Percentiles rank a stretch among this genome's conserved stretches.
Conservation (phyloP, 805 yeast genomes). For the Kazachstania taianensis region DNA sequence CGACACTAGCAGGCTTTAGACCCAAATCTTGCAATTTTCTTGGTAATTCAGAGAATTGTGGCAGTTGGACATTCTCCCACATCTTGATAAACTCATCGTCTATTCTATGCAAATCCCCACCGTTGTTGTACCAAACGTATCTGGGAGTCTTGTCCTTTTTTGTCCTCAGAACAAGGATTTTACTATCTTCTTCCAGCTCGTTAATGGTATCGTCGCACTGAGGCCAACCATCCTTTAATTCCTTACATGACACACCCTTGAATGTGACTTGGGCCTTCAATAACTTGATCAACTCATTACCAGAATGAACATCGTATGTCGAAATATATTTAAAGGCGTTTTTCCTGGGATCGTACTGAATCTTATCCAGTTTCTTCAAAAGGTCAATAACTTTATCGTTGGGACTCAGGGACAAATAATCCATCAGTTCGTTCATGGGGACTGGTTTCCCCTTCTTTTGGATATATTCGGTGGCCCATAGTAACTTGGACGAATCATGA, state of each 20-base stretch:
- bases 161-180: constrained; percentile 74
- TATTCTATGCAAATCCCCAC: constrained; percentile 52
- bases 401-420: constrained; percentile 47
- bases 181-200: constrained; percentile 65
- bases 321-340: constrained; percentile 79
- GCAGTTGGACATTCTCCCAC: constrained; percentile 76
- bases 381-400: constrained; percentile 62
- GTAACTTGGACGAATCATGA: constrained; percentile 76
- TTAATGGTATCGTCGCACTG: constrained; percentile 74
- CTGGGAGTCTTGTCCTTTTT: constrained; percentile 93
- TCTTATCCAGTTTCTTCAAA: constrained; percentile 65
- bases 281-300: constrained; percentile 64
- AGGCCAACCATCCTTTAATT: constrained; percentile 76
- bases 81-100: constrained; percentile 73
- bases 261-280: constrained; percentile 76
- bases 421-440: constrained; percentile 50
- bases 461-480: constrained; percentile 85
- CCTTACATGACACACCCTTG: constrained; percentile 77
- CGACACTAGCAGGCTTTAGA: constrained; percentile 95
- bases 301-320: constrained; percentile 74
- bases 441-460: constrained; percentile 64
- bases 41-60: constrained; percentile 74
- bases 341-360: constrained; percentile 51
- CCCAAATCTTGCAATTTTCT: constrained; percentile 69
- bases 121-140: constrained; percentile 81